Evolutionary conservation across 805 yeast species (phyloP), one percentile per base, ranked within the genome.

Genomic region (Tetrapisispora arboricola): DNA sequence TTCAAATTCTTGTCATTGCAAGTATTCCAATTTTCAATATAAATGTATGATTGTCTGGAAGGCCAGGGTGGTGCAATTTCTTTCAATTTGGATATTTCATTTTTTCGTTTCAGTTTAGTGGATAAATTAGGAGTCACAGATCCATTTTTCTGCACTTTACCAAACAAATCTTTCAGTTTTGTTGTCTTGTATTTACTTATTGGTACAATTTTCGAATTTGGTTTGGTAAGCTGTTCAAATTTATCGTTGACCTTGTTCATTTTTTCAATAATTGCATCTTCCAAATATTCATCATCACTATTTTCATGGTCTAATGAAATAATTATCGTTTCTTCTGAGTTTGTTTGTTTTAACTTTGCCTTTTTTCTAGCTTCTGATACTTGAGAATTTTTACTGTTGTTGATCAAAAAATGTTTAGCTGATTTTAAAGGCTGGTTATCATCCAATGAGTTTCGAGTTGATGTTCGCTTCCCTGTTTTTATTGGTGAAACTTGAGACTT

Each of bases 51-150:
- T 32, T 51, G 55, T 3, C 25, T 30, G 1, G 18, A 8, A 3
- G 60, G 58, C 19, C 51, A 41, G 2, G 62, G 59, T 1, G 55
- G 36, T 10, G 38, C 45, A 9, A 57, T 2, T 1, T 28, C 38
- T 9, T 44, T 40, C 16, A 47, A 40, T 32, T 51, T 52, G 3
- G 59, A 53, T 5, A 49, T 38, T 3, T 34, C 39, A 36, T 50
- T 44, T 1, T 33, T 29, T 12, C 57, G 43, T 4, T 3, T 6
- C 12, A 36, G 16, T 12, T 28, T 18, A 1, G 32, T 32, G 4
- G 25, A 15, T 11, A 17, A 28, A 26, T 21, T 25, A 4, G 7
- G 4, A 10, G 19, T 27, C 2, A 11, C 21, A 15, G 27, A 17
- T n/a, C n/a, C 26, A 18, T 27, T 15, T 33, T 16, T 38, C 25